Conservation (phyloP, 176 grass and related monocot genomes). For the Raddia distichophylla region DNA sequence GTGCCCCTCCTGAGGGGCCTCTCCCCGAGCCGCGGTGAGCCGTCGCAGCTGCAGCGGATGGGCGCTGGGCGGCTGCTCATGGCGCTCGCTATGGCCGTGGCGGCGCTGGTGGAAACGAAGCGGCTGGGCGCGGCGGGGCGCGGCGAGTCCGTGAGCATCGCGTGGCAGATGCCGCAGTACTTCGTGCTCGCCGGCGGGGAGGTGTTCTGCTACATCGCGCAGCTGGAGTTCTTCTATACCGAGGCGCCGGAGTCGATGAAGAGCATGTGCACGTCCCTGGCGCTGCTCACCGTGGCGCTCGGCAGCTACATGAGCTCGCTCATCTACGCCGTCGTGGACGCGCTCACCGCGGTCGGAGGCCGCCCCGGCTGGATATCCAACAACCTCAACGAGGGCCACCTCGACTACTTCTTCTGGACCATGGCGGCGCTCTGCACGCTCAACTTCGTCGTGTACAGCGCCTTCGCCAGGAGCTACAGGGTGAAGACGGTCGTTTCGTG, state of each 20-base stretch:
- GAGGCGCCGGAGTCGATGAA: conserved; percentile 81
- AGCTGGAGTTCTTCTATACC: conserved; percentile 84
- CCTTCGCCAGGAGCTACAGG: conserved; percentile 69
- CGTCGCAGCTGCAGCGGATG: conserved; percentile 66
- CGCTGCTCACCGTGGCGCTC: conserved; percentile 63
- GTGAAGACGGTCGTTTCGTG: conserved; percentile 68
- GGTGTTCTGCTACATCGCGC: conserved; percentile 68
- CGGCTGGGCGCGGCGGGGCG: conserved; percentile 34
- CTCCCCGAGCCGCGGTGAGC: conserved; percentile 30
- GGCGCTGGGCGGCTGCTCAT: conserved; percentile 65
- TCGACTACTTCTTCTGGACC: conserved; percentile 71
- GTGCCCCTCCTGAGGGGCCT: conserved; percentile 36
- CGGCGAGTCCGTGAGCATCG: conserved; percentile 49
- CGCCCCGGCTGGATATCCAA: conserved; percentile 67
- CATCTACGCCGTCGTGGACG: conserved; percentile 51
- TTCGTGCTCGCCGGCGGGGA: conserved; percentile 57
- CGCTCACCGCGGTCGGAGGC: conserved; percentile 31
- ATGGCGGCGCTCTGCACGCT: conserved; percentile 51
- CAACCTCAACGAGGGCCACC: conserved; percentile 61
- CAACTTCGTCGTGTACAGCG: conserved; percentile 62
- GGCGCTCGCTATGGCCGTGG: conserved; percentile 54
- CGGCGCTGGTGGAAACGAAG: conserved; percentile 57
- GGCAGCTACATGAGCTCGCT: conserved; percentile 75
- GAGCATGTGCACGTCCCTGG: conserved; percentile 68
- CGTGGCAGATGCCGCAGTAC: conserved; percentile 82